Evolutionary conservation across 75 land plant genomes (phyloP).

Genomic region (Pinus taeda): DNA sequence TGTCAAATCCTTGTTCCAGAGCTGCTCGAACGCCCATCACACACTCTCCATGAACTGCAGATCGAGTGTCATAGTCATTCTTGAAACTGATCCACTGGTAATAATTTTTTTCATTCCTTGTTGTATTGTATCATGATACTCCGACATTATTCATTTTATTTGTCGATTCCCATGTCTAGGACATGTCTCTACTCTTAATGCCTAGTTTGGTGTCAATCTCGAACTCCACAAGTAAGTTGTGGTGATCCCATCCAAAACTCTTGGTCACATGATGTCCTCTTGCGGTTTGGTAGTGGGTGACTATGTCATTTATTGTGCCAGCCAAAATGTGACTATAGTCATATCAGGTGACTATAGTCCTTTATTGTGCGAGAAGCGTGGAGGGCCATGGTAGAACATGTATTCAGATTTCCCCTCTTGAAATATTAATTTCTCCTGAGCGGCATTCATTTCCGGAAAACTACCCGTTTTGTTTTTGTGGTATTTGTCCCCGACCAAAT

Average conservation of each 20-base stretch:
- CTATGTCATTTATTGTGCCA: conserved; percentile 97
- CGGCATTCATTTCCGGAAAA: too few relatives aligned
- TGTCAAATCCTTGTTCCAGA: conserved; percentile 78
- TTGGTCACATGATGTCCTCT: conserved; percentile 89
- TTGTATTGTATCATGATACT: conserved; percentile 89
- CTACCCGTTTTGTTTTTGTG: too few relatives aligned
- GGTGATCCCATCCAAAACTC: conserved; percentile 99
- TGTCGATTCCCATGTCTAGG: conserved; percentile 77
- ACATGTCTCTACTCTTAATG: conserved; percentile 65
- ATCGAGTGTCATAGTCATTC: conserved; percentile 92
- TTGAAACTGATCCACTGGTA: conserved; percentile 82
- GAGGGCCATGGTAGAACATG: conserved; percentile 98
- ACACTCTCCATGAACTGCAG: conserved; percentile 87
- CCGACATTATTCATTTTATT: conserved; percentile 91
- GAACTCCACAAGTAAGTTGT: conserved; percentile 87
- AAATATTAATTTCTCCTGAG: too few relatives aligned
- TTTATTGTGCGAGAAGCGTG: conserved; percentile 3
- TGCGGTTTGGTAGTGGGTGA: conserved; percentile 85
- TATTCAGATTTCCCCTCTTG: conserved; percentile 77
- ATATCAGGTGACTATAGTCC: too few relatives aligned
- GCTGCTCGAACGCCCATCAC: conserved; percentile 96
- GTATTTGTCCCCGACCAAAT: too few relatives aligned
- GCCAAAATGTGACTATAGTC: conserved; percentile 50
- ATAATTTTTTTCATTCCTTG: conserved; percentile 85
- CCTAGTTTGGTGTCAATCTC: conserved; percentile 80